Conservation (phyloP, 495 filamentous ascomycete genomes). For the Amniculicola lignicola region DNA sequence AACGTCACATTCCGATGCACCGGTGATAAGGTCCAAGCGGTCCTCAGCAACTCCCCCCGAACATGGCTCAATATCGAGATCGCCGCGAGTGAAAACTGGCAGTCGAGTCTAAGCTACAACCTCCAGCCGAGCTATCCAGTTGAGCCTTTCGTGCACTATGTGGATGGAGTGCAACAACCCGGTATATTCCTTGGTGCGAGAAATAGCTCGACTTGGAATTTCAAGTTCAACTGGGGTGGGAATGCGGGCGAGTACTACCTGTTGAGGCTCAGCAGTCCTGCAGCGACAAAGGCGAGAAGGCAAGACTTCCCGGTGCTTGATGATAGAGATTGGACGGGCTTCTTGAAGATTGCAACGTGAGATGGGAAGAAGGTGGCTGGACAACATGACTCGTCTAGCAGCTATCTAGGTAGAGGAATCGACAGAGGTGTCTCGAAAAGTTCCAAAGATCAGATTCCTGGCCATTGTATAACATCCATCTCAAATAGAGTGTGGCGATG, state of each 20-base stretch:
- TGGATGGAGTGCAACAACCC: background rate
- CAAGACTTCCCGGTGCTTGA: slow-evolving; percentile 1
- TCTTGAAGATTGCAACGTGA: slow-evolving; percentile 12
- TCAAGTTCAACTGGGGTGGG: slow-evolving; percentile 11
- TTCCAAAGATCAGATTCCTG: no score
- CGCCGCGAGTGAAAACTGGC: slow-evolving; percentile 6
- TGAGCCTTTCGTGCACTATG: background rate
- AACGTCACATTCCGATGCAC: slow-evolving; percentile 1
- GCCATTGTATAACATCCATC: no score
- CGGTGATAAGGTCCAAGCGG: background rate
- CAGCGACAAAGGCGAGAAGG: background rate
- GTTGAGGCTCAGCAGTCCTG: background rate
- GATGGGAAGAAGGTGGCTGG: no score
- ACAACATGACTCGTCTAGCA: no score
- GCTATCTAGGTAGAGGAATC: no score
- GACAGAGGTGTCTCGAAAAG: no score
- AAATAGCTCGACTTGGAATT: slow-evolving; percentile 1
- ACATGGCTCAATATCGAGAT: background rate
- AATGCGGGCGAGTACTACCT: slow-evolving; percentile 17
- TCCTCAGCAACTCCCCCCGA: background rate
- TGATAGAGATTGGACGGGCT: slow-evolving; percentile 14
- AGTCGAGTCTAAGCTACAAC: background rate
- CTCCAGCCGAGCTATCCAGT: background rate
- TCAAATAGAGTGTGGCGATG: no score
- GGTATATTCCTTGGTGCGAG: background rate